Evolutionary conservation across 371 early-diverging fungal genomes (phyloP), one percentile per base, ranked within the genome.

Genomic region (Chytridium lagenaria): DNA sequence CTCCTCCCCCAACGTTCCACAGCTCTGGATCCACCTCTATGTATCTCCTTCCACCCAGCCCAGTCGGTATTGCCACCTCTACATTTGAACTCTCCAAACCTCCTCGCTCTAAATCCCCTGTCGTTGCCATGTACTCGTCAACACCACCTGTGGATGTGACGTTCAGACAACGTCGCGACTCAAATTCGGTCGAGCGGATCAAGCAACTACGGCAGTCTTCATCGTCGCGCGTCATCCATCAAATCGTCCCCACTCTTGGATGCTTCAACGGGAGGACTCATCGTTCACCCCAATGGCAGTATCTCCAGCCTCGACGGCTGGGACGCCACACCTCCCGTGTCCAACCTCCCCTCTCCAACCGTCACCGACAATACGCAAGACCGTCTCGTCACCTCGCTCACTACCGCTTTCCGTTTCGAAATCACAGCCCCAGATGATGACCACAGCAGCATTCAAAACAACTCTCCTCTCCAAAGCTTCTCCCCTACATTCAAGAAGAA

Each of bases 361-460:
- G 55, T 10, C 10, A 55, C 16, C 55, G 55, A 28, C 55, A 55
- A 26, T 10, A 55, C 10, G 7, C 7, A 55, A 10, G 26, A 26
- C 55, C 10, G 26, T 26, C 10, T 28, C 7, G 26, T 28, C 16
- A 28, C 10, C 30, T 5, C 55, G 16, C 55, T 55, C 10, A 55
- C 23, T 26, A 23, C 55, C 5, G 55, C 55, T 7, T 55, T 55
- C 55, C 55, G 55, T 10, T 55, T 55, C 26, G 55, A 55, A 26
- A 55, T 55, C 55, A 55, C 55, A 7, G 55, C 55, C 10, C 55
- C 55, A 26, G 55, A 55, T 28, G 55, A 55, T 26, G 55, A 55
- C 16, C 55, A 10, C 19, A 5, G 5, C 55, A 16, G 5, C 26
- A 26, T 7, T 26, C 30, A 23, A 16, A 55, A 10, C 5, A 7